Base-by-base conservation (phyloP, 371 early-diverging fungal genomes). In the Apophysomyces variabilis region DNA sequence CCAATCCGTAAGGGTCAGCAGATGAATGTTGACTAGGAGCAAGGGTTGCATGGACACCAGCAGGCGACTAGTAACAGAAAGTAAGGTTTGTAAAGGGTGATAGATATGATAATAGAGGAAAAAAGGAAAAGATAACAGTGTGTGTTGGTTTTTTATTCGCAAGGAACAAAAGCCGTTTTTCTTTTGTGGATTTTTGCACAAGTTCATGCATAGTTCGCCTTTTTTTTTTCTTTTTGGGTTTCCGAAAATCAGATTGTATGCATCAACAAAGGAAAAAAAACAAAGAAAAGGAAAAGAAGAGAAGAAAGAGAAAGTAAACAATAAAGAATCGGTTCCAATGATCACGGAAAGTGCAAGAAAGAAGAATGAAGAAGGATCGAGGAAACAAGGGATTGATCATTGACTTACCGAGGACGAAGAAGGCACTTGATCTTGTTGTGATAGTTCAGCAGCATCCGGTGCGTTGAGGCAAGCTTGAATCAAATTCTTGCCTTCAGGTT, bases 401-500 rank as follows among this genome's bases (percentile, higher is more conserved):
- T 60, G 44, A 39, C 60, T 50, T 50, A 50, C 54, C 54, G 54
- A 50, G 54, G 54, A 50, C 54, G 54, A 50, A n/a, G 54, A 50
- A n/a, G 45, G 60, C 60, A 43, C 45, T 60, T 38, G 32, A 5
- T 39, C 60, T 60, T 44, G 39, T 32, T 35, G 41, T 6, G 38
- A 39, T 35, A 43, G 13, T 45, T 32, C 39, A 35, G 38, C 16
- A 38, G 67, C 62, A 50, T 50, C 54, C 18, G 54, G 54, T 26
- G 54, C 66, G 38, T 70, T 70, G 35, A 70, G 60, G 44, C 70
- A 70, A 12, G 70, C 46, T 66, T 70, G 70, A 26, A 70, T 70
- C 58, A 98, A 80, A 69, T 92, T 93, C 74, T 96, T 95, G 59
- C 96, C 96, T 71, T 96, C 97, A 7, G 96, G 89, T 73, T 96